These are phyloP conservation scores for Claviceps sp. DNA, from an alignment of 2,329 filamentous ascomycete genomes.

Conservation along the genomic window DNA sequence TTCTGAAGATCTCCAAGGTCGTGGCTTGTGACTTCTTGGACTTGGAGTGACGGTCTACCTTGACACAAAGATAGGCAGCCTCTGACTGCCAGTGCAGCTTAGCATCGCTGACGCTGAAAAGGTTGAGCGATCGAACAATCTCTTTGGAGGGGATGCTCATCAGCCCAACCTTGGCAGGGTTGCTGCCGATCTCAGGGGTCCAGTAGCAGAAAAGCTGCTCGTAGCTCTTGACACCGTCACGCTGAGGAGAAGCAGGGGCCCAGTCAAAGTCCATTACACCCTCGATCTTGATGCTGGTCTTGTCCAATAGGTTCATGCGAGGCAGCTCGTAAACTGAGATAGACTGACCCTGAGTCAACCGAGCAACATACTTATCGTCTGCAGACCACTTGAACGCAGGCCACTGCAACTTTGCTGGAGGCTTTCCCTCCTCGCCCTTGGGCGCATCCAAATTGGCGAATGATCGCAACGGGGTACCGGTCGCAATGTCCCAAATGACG, in stretches of 20 bases:
- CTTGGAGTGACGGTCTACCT: constrained; percentile 97
- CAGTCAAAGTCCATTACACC: constrained; percentile 97
- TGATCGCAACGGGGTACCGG: constrained; percentile 77
- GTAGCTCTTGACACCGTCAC: constrained; percentile 78
- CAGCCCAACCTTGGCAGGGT: constrained; percentile 89
- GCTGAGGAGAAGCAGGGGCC: constrained; percentile 70
- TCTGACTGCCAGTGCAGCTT: constrained; percentile 99
- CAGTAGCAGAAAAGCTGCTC: constrained; percentile 97
- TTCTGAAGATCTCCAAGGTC: constrained; percentile 94
- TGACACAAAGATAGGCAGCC: constrained; percentile 86
- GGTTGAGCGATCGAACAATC: constrained; percentile 83
- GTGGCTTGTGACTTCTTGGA: constrained; percentile 97
- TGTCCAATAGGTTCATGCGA: constrained; percentile 79
- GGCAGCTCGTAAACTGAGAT: constrained; percentile 88
- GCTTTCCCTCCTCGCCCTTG: constrained; percentile 46
- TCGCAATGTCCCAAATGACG: constrained; percentile 93
- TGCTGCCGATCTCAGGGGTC: constrained; percentile 96
- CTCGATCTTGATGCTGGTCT: constrained; percentile 89
- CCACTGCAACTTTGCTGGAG: constrained; percentile 80
- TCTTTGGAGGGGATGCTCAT: constrained; percentile 96
- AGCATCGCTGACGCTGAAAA: constrained; percentile 95
- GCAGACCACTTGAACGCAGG: constrained; percentile 99
- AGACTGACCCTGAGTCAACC: constrained; percentile 74
- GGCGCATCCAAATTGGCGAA: constrained; percentile 82
- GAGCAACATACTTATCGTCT: constrained; percentile 92